A percentile compares a stretch with the other conserved stretches of the same genome.
phyloP scores from a whole-genome alignment of 2,329 filamentous ascomycete genomes.

The Fragosphaeria purpurea region DNA sequence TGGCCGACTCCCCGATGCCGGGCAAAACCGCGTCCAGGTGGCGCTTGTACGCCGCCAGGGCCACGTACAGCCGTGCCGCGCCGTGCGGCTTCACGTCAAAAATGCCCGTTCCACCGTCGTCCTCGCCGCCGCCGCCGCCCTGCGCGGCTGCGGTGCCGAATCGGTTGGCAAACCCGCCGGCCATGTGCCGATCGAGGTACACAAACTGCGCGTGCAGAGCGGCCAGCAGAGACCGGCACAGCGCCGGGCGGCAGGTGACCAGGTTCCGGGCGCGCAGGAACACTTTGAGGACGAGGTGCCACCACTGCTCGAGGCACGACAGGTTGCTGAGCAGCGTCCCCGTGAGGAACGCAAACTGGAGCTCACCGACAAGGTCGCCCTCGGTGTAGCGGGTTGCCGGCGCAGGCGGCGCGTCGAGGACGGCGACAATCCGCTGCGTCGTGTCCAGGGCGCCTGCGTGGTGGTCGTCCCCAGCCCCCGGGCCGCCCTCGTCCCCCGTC shows the following conservation, averaged over 20 bases:
- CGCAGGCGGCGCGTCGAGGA: conserved; percentile 14
- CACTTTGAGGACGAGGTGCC: conserved; percentile 41
- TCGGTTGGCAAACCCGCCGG: conserved; percentile 17
- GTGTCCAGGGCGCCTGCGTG: conserved; percentile 15
- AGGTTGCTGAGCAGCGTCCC: conserved; percentile 49
- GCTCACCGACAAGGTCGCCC: conserved; percentile 44
- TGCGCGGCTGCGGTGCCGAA: conserved; percentile 22
- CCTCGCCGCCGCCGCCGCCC: conserved; percentile 5
- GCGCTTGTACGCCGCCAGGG: conserved; percentile 44
- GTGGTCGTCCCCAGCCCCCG: too few relatives aligned
- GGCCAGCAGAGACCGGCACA: conserved; percentile 37
- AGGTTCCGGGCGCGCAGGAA: conserved; percentile 42
- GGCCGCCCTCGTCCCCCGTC: too few relatives aligned
- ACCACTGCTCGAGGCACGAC: conserved; percentile 53
- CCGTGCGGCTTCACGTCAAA: conserved; percentile 25
- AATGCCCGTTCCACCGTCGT: conserved; percentile 14
- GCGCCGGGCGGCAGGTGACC: conserved; percentile 28
- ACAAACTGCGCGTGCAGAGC: conserved; percentile 45
- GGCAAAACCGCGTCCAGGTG: conserved; percentile 39
- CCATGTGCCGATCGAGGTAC: conserved; percentile 40
- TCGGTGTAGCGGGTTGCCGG: conserved; percentile 17
- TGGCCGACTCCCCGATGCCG: conserved; percentile 22
- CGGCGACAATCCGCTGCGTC: conserved; percentile 15
- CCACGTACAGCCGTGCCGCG: conserved; percentile 28
- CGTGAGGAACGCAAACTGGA: conserved; percentile 50